These are phyloP conservation scores for Globisporangium acanthophoron DNA, from an alignment of 352 stramenopile genomes.

Conservation along the genomic window DNA sequence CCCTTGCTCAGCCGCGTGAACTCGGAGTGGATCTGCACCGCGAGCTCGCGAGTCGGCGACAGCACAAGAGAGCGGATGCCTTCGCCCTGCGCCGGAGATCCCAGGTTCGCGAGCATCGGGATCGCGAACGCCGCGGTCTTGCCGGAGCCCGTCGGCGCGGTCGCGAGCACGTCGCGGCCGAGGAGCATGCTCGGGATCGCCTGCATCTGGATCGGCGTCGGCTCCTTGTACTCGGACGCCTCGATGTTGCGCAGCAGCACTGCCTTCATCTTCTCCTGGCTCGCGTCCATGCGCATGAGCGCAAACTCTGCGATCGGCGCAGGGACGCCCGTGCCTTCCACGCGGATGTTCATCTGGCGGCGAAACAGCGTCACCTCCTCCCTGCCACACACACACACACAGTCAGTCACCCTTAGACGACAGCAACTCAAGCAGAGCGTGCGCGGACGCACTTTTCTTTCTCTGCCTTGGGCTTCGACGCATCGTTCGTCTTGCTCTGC, in stretches of 20 bases:
- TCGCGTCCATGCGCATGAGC: conserved; percentile 51
- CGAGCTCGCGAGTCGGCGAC: conserved; percentile 96
- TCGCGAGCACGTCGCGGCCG: conserved; percentile 92
- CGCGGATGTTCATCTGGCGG: conserved; percentile 76
- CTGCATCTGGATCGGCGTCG: conserved; percentile 99
- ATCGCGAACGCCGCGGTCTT: conserved; percentile 99
- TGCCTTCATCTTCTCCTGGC: conserved; percentile 43
- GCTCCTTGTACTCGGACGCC: conserved; percentile 95
- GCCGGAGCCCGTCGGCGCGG: conserved; percentile 95
- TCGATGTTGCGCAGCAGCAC: conserved; percentile 82
- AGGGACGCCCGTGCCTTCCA: conserved; percentile 57
- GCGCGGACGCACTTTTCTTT: conserved; percentile 23
- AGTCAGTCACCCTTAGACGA: conserved; percentile 4
- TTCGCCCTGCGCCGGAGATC: conserved; percentile 27
- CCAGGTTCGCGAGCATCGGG: conserved; percentile 87
- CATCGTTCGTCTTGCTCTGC: conserved; percentile 19
- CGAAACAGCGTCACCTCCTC: conserved; percentile 60
- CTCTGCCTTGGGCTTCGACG: conserved; percentile 9
- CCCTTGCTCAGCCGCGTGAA: conserved; percentile 88
- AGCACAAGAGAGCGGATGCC: conserved; percentile 93
- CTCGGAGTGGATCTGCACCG: conserved; percentile 96
- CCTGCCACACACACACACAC: conserved; percentile 15
- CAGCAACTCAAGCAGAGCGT: neutral
- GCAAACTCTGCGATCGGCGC: conserved; percentile 72
- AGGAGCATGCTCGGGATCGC: conserved; percentile 88